These are phyloP conservation scores for Antarctomyces pellizariae DNA, from an alignment of 495 filamentous ascomycete species.

Conservation along the genomic window DNA sequence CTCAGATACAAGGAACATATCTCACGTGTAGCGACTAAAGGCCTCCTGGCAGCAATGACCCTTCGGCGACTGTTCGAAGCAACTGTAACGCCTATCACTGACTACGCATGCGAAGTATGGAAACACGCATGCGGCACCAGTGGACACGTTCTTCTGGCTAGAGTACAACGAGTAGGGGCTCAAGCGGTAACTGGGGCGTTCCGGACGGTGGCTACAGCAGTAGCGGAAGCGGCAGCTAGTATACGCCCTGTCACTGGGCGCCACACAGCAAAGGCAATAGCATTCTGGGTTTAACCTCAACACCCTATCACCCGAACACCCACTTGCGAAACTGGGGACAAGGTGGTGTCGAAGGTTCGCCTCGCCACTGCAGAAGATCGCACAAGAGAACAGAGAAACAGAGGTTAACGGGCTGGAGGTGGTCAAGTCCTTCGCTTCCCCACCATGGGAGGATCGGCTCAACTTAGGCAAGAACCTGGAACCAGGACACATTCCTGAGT, in stretches of 20 bases:
- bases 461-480: not conserved
- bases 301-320: not conserved
- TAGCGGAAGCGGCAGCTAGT: constrained; percentile 9
- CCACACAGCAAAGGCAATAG: not conserved
- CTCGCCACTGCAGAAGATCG: constrained; percentile 1
- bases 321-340: not conserved
- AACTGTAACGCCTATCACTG: constrained; percentile 12
- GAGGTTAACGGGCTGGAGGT: constrained; percentile 1
- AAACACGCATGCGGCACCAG: constrained; percentile 13
- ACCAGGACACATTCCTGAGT: not conserved
- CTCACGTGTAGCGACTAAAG: constrained; percentile 11
- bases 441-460: constrained; percentile 1
- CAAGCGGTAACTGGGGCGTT: constrained; percentile 14
- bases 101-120: constrained; percentile 15
- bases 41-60: constrained; percentile 14
- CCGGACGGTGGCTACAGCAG: constrained; percentile 7
- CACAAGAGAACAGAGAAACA: not conserved
- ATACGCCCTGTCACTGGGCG: not conserved
- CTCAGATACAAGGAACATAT: constrained; percentile 11
- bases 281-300: not conserved
- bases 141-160: constrained; percentile 6
- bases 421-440: constrained; percentile 3
- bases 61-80: constrained; percentile 12
- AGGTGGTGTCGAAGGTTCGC: constrained; percentile 1
- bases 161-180: constrained; percentile 13